Percentiles rank a stretch among this genome's conserved stretches.
phyloP scores from a whole-genome alignment of 1,284 basidiomycete genomes.

The Ustilago xerochloae region DNA sequence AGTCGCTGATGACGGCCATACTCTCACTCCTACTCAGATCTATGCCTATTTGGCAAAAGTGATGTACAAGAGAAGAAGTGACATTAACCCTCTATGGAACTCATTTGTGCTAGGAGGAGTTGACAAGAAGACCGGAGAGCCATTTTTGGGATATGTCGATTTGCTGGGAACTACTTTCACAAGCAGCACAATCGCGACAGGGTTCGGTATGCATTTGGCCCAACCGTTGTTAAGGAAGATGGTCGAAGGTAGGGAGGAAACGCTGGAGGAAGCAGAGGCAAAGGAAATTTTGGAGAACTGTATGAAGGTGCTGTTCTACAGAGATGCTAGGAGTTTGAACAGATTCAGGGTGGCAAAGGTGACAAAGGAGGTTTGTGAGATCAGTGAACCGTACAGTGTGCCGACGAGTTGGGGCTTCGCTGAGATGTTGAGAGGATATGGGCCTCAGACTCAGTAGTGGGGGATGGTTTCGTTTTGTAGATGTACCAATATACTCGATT shows the following conservation, averaged over 20 bases:
- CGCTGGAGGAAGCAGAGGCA: constrained; percentile 83
- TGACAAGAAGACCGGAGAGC: constrained; percentile 47
- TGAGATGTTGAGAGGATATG: constrained; percentile 81
- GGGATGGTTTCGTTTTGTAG: not conserved
- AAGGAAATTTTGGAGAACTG: constrained; percentile 82
- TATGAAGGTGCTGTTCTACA: constrained; percentile 95
- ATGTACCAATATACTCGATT: constrained; percentile 13
- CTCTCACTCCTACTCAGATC: constrained; percentile 86
- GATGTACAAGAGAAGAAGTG: constrained; percentile 88
- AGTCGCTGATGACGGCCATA: constrained; percentile 82
- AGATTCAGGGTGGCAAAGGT: constrained; percentile 98
- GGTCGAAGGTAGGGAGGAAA: constrained; percentile 82
- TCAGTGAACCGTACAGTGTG: constrained; percentile 82
- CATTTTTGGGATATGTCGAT: constrained; percentile 86
- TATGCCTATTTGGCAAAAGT: constrained; percentile 91
- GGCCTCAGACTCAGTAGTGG: constrained; percentile 65
- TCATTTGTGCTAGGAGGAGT: constrained; percentile 83
- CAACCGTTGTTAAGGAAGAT: constrained; percentile 90
- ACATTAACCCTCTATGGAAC: constrained; percentile 97
- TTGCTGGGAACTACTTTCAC: constrained; percentile 96
- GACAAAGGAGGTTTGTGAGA: constrained; percentile 79
- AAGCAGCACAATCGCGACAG: constrained; percentile 93
- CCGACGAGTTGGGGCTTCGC: constrained; percentile 91
- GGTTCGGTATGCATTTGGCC: constrained; percentile 94
- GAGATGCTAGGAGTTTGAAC: constrained; percentile 94